Conservation (phyloP, 2,329 filamentous ascomycete species). For the Beauveria caledonica region DNA sequence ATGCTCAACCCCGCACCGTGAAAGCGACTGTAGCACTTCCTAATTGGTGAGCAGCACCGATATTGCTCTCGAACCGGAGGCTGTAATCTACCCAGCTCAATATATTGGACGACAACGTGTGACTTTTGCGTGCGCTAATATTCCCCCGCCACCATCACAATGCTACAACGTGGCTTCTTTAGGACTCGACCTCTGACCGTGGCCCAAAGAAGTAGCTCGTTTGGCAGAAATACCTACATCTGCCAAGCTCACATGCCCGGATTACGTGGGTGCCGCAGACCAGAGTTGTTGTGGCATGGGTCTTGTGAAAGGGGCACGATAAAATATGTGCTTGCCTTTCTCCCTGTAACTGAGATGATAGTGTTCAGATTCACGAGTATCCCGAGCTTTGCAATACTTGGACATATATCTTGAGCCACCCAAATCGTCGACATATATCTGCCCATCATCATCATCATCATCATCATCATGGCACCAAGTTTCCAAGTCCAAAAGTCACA, state of each 20-base stretch:
- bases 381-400: background rate
- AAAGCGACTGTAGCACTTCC: background rate
- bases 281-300: background rate
- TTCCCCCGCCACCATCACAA: background rate
- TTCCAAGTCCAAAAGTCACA: background rate
- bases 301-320: background rate
- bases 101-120: background rate
- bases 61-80: background rate
- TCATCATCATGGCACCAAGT: too few relatives aligned
- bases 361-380: background rate
- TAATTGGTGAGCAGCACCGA: too few relatives aligned
- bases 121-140: background rate
- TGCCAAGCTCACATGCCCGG: slow-evolving; percentile 3
- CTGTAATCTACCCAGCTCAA: background rate
- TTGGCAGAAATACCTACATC: background rate
- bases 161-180: slow-evolving; percentile 1
- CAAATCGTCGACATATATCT: background rate
- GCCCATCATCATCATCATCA: too few relatives aligned
- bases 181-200: background rate
- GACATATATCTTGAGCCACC: too few relatives aligned
- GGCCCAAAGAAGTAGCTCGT: background rate
- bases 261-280: background rate
- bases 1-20: background rate
- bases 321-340: background rate
- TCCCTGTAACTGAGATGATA: background rate